Percentiles rank a stretch among this genome's conserved stretches.
Conservation (phyloP, 2,329 filamentous ascomycete species). For the Hypoxylon sp. region DNA sequence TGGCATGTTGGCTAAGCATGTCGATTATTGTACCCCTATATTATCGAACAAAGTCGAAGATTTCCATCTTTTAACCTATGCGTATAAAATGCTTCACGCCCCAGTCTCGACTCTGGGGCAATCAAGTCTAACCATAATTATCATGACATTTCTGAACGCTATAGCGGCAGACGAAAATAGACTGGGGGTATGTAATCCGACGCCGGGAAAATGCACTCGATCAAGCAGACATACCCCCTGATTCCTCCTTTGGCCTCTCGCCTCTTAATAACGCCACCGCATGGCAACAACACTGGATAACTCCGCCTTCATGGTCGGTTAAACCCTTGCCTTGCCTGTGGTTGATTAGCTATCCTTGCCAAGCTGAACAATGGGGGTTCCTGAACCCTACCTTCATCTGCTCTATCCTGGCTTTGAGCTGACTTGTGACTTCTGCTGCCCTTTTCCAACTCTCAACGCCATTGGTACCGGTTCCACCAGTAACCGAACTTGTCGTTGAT, state of each 20-base stretch:
- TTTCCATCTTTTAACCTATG: background rate
- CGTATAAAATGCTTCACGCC: constrained; percentile 8
- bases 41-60: background rate
- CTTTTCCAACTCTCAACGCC: constrained; percentile 95
- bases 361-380: background rate
- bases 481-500: constrained; percentile 40
- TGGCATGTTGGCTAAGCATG: background rate
- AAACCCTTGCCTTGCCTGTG: constrained; percentile 65
- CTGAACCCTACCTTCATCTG: constrained; percentile 83
- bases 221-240: constrained; percentile 35
- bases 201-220: constrained; percentile 50
- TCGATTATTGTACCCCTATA: background rate
- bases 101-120: constrained; percentile 10
- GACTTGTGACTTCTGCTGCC: constrained; percentile 96
- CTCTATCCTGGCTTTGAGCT: constrained; percentile 96
- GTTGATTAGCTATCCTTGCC: constrained; percentile 33
- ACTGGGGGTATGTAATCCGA: constrained; percentile 48
- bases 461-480: constrained; percentile 53
- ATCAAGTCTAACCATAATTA: constrained; percentile 34
- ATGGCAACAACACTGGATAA: constrained; percentile 17
- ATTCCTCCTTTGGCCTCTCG: constrained; percentile 21
- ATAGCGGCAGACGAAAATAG: constrained; percentile 23
- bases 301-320: constrained; percentile 55
- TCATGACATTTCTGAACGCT: constrained; percentile 28
- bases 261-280: constrained; percentile 40